Percentiles rank a stretch among this genome's conserved stretches.
Evolutionary conservation across 148 eudicot genomes (phyloP).

Genomic region (Agrostemma githago): DNA sequence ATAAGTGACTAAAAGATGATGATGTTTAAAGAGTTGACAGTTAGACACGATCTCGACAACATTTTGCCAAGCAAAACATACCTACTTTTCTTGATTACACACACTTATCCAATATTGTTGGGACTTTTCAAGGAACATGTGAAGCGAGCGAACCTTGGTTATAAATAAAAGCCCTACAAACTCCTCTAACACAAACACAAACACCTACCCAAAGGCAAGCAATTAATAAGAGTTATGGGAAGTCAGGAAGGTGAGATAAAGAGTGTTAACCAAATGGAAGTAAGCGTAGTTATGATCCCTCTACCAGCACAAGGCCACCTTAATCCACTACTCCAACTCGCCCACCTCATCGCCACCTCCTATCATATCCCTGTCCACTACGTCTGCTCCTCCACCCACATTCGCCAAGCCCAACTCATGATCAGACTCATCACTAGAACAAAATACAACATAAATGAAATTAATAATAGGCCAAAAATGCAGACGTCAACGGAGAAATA

Average conservation of each 20-base stretch:
- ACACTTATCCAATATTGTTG: background rate
- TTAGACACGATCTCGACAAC: too few species aligned
- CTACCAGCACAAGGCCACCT: constrained; percentile 55
- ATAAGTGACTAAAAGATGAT: too few species aligned
- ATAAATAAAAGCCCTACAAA: constrained; percentile 7
- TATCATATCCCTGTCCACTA: constrained; percentile 39
- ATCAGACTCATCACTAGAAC: too few species aligned
- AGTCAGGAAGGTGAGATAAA: constrained; percentile 9
- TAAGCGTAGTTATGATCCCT: constrained; percentile 42
- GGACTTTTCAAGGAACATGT: background rate
- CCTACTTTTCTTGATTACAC: background rate
- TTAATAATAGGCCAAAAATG: too few species aligned
- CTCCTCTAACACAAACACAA: too few species aligned
- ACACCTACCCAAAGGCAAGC: background rate
- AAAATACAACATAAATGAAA: too few species aligned
- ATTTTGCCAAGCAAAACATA: too few species aligned
- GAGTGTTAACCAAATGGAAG: background rate
- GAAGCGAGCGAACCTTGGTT: background rate
- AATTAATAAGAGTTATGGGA: background rate
- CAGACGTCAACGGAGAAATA: too few species aligned
- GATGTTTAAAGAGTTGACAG: too few species aligned
- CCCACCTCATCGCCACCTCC: constrained; percentile 36
- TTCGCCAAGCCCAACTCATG: constrained; percentile 34
- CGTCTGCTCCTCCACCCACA: constrained; percentile 30
- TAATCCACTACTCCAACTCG: constrained; percentile 50